Evolutionary conservation across 352 stramenopile genomes (phyloP), one percentile per base, ranked within the genome.

Genomic region (Stephanocyclus meneghinianus): DNA sequence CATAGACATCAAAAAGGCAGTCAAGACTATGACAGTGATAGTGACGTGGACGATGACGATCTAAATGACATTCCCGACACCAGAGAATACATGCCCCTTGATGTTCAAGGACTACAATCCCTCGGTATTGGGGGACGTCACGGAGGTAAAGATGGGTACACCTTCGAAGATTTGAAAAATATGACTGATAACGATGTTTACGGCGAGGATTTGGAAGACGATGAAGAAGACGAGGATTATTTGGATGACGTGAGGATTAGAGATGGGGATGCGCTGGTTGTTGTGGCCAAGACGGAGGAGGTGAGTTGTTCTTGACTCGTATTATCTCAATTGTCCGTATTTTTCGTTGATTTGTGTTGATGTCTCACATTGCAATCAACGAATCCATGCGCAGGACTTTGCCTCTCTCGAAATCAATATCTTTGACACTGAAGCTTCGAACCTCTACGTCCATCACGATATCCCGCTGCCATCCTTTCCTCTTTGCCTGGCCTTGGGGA

Each of bases 381-480:
- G 15, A 40, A 53, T 53, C 45, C 13, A 26, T 53, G 13, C 4
- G n/a, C 26, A 72, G 63, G 97, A 99, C 82, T 98, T 98, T 83
- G 98, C 96, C 77, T 96, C 96, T 59, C 90, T 99, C 29, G 97
- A 99, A 86, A 93, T 99, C 71, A 97, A 99, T 74, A 95, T 99
- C 4, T 99, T 99, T 87, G 97, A 99, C 74, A 94, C 97, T 66
- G 91, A 98, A 71, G 96, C 93, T 9, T 96, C 96, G 7, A 97
- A 97, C 74, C 85, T 99, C 60, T 99, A 99, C 88, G 96, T 99
- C 44, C 97, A 99, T 91, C 98, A 99, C 90, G 98, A 99, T 84
- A 98, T 99, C 87, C 96, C 97, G 55, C 85, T 99, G 44, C 97
- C 97, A 2, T 96, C 97, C 15, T 99, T 99, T 84, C 97, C 98